Base-by-base conservation (phyloP, 2,329 filamentous ascomycete genomes). In the Trichoderma aggressivum region DNA sequence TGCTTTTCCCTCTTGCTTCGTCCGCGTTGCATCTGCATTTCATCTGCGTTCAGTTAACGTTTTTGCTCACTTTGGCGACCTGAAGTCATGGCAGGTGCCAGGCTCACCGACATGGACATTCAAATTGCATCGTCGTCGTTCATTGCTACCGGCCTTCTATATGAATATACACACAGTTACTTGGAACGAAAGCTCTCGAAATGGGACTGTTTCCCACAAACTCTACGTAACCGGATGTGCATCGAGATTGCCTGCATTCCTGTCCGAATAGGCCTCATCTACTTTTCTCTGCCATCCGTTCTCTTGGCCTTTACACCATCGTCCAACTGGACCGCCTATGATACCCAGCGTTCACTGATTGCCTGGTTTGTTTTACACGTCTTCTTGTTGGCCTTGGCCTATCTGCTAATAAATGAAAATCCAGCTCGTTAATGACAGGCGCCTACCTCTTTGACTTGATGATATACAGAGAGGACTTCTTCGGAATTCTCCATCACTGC, bases 381-480 rank as follows among this genome's bases (percentile, higher is more conserved):
- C 10, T 43, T 43, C 7, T 43, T n/a, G 7, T 11, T 11, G 10
- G 26, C 16, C 16, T 21, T 24, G 26, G 5, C 26, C 26, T 53
- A 43, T 3, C 18, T 56, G 30, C 30, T 34, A 56, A 66, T 21
- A 34, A 34, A 14, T 56, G 10, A 8, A 18, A 14, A 34, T 34
- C 3, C 14, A 66, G 63, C 43, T 66, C 63, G 3, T 28, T 66
- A 26, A 66, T 66, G 63, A 66, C 63, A 14, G 63, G 63, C 21
- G 63, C 63, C 18, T 66, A 66, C 55, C 16, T 66, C 7, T 66
- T 66, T 18, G 63, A 66, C 18, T 18, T 66, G 18, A 53, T 53
- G 39, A 66, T 66, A 14, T 56, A 66, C 26, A 47, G 63, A 34
- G 63, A 66, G 16, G 63, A 66, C 30, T 14, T 66, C 24, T 66